Conservation (phyloP, 768 basidiomycete genomes). For the Kwoniella bestiolae region DNA sequence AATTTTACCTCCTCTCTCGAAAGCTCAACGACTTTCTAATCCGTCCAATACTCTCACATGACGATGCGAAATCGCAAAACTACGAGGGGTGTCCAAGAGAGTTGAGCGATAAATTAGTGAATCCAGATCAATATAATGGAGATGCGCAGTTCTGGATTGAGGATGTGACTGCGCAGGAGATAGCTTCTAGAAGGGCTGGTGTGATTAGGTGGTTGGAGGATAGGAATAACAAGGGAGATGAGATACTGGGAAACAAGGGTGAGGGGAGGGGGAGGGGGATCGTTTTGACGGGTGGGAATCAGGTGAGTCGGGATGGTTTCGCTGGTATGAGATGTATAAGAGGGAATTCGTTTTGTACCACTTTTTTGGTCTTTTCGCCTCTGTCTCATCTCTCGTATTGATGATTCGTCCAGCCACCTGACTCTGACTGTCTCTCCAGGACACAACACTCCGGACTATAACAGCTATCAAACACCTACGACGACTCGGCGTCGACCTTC, state of each 20-base stretch:
- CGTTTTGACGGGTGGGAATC: conserved; percentile 59
- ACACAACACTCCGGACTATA: conserved; percentile 57
- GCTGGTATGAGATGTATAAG: too few relatives aligned
- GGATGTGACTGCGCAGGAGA: conserved; percentile 36
- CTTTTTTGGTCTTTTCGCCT: neutral
- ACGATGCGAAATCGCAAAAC: conserved; percentile 35
- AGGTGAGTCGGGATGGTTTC: conserved; percentile 36
- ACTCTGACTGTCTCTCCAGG: conserved; percentile 30
- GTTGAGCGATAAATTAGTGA: conserved; percentile 54
- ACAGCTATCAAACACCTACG: conserved; percentile 57
- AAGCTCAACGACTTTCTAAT: conserved; percentile 50
- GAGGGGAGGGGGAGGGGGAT: conserved; percentile 51
- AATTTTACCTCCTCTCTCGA: conserved; percentile 6
- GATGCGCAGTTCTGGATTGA: conserved; percentile 55
- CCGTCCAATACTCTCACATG: conserved; percentile 46
- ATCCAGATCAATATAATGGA: conserved; percentile 57
- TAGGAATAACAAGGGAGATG: conserved; percentile 41
- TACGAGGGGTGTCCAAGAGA: conserved; percentile 50
- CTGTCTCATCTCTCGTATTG: neutral
- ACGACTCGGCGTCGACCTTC: conserved; percentile 52
- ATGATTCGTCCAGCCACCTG: too few relatives aligned
- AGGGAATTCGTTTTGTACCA: too few relatives aligned
- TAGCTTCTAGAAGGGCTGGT: conserved; percentile 43
- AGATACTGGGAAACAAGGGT: conserved; percentile 33
- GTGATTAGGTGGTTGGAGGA: conserved; percentile 51